Base-by-base conservation (phyloP, 23 red algal genomes). In the Gracilariopsis chorda region DNA sequence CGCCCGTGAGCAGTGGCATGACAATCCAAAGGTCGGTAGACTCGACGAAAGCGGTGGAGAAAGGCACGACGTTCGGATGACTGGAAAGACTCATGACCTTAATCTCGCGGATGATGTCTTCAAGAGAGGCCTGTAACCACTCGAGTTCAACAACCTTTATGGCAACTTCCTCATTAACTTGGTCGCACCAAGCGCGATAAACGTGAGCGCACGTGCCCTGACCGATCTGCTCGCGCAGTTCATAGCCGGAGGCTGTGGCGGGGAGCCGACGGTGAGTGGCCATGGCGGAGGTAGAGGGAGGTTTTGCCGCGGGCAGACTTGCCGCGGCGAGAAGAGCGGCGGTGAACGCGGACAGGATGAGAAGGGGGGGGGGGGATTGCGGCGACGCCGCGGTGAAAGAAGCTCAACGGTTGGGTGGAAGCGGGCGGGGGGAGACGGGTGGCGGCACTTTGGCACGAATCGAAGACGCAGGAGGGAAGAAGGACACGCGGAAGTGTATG, bases 61-160 rank as follows among this genome's bases (percentile, higher is more conserved):
- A 98, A 11, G 93, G 96, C 25, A 98, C 81, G 2, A 98, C 96
- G 78, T 98, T 98, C 3, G 87, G 86, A 77, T 99, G 97, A 21
- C 82, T 91, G 19, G 92, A 95, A 33, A 99, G 88, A 25, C 89
- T 94, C 97, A 99, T 99, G 67, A 95, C 93, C 60, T 95, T 88
- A 60, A 99, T 99, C 67, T 99, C 97, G 27, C 95, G 94, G 46
- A 76, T 67, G 36, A 99, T 88, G 48, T 96, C 97, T 63, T 99
- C 97, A 12, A 99, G 71, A 23, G 97, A 90, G 24, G 93, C 78
- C 45, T 95, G 97, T 13, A 99, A 59, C 49, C 84, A 77, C 58
- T 99, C 97, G 27, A 99, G 92, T 39, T 99, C 93, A 41, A 96
- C 78, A 48, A 99, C 86, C 42, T 96, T 95, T 82, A 99, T 96